These are phyloP conservation scores for Boletus subparvulus DNA, from an alignment of 768 basidiomycete genomes.

Conservation along the genomic window DNA sequence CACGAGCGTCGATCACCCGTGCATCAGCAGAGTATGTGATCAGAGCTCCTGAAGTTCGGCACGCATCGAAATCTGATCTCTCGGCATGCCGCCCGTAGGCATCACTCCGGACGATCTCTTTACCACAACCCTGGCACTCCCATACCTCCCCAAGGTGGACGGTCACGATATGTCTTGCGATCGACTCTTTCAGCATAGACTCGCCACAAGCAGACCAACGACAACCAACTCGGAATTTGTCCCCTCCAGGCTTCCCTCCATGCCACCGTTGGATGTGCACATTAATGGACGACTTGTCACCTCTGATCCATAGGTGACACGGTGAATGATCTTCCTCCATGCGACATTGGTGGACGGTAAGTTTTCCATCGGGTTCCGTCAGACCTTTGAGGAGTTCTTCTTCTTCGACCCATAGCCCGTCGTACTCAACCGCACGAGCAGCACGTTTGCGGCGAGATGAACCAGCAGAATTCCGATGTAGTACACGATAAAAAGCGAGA, in stretches of 20 bases:
- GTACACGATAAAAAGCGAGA: neutral
- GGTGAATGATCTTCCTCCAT: constrained; percentile 5
- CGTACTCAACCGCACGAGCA: neutral
- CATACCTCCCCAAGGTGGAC: constrained; percentile 19
- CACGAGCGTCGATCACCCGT: neutral
- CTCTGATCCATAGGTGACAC: constrained; percentile 17
- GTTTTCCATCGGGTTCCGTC: neutral
- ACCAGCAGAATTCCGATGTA: neutral
- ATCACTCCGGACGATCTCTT: constrained; percentile 11
- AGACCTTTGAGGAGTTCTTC: constrained; percentile 9
- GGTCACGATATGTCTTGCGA: constrained; percentile 15
- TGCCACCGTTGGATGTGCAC: constrained; percentile 22
- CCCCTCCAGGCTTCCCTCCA: constrained; percentile 3
- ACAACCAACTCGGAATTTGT: constrained; percentile 9
- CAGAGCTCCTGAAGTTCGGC: constrained; percentile 5
- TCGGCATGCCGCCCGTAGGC: constrained; percentile 3
- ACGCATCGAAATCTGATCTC: neutral
- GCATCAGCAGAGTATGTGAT: constrained; percentile 8
- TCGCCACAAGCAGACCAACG: constrained; percentile 15
- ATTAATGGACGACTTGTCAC: constrained; percentile 14
- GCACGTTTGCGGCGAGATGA: neutral
- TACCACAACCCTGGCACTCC: constrained; percentile 17
- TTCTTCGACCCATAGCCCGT: constrained; percentile 9
- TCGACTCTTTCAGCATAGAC: constrained; percentile 25
- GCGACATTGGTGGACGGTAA: constrained; percentile 9